Evolutionary conservation across 148 eudicot species (phyloP).

Genomic region (Hydrangea macrophylla): DNA sequence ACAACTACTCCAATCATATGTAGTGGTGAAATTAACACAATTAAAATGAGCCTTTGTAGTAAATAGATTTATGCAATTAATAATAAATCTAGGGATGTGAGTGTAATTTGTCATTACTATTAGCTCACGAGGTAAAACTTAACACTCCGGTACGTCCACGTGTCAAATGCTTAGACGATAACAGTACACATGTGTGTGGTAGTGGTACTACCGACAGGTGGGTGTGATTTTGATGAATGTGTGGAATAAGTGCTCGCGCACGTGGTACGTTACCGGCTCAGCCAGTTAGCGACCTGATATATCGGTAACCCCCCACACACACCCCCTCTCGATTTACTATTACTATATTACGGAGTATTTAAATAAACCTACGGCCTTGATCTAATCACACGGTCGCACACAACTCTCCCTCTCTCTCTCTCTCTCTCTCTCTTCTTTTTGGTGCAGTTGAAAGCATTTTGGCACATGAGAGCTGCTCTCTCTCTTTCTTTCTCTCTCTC

Average conservation of each 20-base stretch:
- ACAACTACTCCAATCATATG: too few species aligned
- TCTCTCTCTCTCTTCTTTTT: background rate
- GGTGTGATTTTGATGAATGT: background rate
- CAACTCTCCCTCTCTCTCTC: background rate
- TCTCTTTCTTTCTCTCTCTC: background rate
- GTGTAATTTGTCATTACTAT: too few species aligned
- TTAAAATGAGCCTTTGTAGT: too few species aligned
- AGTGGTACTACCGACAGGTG: conserved; percentile 3
- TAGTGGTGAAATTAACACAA: too few species aligned
- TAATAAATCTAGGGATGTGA: too few species aligned
- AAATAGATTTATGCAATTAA: too few species aligned
- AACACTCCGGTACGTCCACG: too few species aligned
- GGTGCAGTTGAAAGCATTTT: background rate
- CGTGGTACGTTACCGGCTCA: conserved; percentile 1
- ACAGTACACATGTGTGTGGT: background rate
- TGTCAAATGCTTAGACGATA: background rate
- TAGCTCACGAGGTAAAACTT: too few species aligned
- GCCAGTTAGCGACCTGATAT: background rate
- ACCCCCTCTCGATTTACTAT: background rate
- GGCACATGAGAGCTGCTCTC: background rate
- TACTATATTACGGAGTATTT: background rate
- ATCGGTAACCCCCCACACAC: background rate
- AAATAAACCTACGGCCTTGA: background rate
- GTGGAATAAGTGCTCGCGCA: background rate
- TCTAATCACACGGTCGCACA: background rate